These are phyloP conservation scores for Suzukiozyma palmioleophila DNA, from an alignment of 1,139 yeast genomes.

Conservation along the genomic window DNA sequence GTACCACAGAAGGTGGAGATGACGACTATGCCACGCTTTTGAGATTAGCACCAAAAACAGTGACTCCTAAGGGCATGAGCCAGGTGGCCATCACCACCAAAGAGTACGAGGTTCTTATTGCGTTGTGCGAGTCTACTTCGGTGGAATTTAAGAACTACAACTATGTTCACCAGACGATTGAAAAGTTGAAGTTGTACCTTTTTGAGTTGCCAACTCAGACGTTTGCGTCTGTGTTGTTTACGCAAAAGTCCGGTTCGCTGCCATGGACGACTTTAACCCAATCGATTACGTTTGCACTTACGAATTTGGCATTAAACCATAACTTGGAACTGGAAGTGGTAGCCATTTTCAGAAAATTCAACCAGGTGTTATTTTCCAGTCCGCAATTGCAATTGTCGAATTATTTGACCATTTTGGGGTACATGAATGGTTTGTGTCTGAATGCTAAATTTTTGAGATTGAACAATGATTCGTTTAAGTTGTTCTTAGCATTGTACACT, in stretches of 20 bases:
- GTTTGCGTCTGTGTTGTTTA: constrained; percentile 20
- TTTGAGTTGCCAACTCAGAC: constrained; percentile 54
- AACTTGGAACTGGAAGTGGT: constrained; percentile 23
- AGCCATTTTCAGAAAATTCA: constrained; percentile 27
- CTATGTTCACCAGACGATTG: constrained; percentile 50
- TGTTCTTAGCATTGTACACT: constrained; percentile 33
- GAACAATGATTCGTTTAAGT: constrained; percentile 24
- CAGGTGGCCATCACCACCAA: constrained; percentile 42
- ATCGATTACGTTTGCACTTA: constrained; percentile 33
- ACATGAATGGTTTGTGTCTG: constrained; percentile 37
- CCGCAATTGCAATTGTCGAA: constrained; percentile 25
- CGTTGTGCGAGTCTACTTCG: constrained; percentile 55
- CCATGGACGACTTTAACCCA: constrained; percentile 38
- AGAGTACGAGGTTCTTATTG: constrained; percentile 69
- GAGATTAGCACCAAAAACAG: constrained; percentile 16
- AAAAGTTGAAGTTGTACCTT: constrained; percentile 55
- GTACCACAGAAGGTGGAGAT: background rate
- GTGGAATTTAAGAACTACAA: constrained; percentile 31
- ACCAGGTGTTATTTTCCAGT: constrained; percentile 20
- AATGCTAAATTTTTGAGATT: constrained; percentile 29
- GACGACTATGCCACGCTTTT: constrained; percentile 26
- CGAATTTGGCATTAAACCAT: constrained; percentile 32
- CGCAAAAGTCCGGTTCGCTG: constrained; percentile 21
- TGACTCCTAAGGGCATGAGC: constrained; percentile 13
- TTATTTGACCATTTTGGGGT: constrained; percentile 45